phyloP scores from a whole-genome alignment of 352 stramenopile species.

The Globisporangium sylvaticum region DNA sequence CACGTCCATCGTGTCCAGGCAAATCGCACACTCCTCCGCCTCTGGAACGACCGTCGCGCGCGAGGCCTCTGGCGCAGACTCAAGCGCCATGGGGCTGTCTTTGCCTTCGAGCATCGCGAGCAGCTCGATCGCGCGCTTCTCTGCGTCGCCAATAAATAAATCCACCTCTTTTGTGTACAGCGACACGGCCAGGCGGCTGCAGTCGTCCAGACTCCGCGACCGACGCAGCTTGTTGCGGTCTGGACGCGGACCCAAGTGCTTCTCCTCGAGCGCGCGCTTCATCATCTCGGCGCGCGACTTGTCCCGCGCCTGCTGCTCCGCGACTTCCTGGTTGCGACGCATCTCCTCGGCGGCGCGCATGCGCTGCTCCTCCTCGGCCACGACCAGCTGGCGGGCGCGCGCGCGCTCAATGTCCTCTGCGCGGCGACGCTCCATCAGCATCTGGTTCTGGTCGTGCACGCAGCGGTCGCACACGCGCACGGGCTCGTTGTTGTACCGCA shows the following conservation, averaged over 20 bases:
- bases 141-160: conserved; percentile 54
- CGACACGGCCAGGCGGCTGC: conserved; percentile 24
- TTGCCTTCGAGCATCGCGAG: conserved; percentile 14
- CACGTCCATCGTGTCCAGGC: conserved; percentile 74
- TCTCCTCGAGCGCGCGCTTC: conserved; percentile 47
- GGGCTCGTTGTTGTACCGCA: conserved; percentile 75
- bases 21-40: conserved; percentile 83
- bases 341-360: conserved; percentile 46
- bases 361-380: conserved; percentile 65
- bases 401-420: conserved; percentile 68
- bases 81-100: conserved; percentile 21
- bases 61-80: conserved; percentile 7
- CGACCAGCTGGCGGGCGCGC: conserved; percentile 61
- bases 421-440: conserved; percentile 64
- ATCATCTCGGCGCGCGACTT: conserved; percentile 35
- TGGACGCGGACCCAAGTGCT: conserved; percentile 53
- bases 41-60: conserved; percentile 47
- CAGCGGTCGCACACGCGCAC: conserved; percentile 81
- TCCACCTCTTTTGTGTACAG: conserved; percentile 41
- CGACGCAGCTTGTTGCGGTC: conserved; percentile 38
- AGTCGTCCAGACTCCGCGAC: conserved; percentile 54
- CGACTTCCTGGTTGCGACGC: conserved; percentile 46
- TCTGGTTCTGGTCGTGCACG: conserved; percentile 70
- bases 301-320: conserved; percentile 36
- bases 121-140: conserved; percentile 49